Base-by-base conservation (phyloP, 1,284 basidiomycete species). In the Exsudoporus floridanus region DNA sequence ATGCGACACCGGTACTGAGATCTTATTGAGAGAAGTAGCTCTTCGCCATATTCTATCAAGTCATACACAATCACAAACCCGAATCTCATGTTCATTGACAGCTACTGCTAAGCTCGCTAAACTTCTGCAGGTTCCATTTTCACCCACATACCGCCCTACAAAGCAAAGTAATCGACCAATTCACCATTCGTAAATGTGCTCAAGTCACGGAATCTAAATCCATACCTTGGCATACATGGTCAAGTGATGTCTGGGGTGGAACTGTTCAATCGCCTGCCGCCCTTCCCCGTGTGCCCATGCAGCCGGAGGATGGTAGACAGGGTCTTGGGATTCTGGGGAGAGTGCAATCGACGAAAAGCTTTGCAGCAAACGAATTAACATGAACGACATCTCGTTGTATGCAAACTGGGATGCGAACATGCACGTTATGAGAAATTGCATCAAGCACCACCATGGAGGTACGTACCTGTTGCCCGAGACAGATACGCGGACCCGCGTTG, bases 331-430 rank as follows among this genome's bases (percentile, higher is more conserved):
- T 19, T 75, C 73, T 1, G 64, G 66, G n/a, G 74, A 79, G 3
- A 84, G 71, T 0, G 64, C 60, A 27, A 88, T 72, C 0, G 67
- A 67, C 0, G 75, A 73, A 66, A 87, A 83, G 34, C 70, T 66
- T 66, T 88, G 85, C 18, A 88, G 64, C n/a, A 88, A 70, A 10
- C 83, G 78, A 39, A 86, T 75, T 52, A 87, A 63, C 73, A 85
- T 78, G 70, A 84, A 86, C 1, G 84, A 85, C 60, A 78, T 77
- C 59, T 86, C 83, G 63, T 86, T 84, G 64, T 85, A 86, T 4
- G 86, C 85, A 63, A 85, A 85, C 78, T 86, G 51, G 25, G 39
- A 49, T 14, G 34, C n/a, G 13, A 34, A 36, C 28, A 7, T 14
- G 18, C 18, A 8, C 12, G 19, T 34, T 13, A 28, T 21, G 7